These are phyloP conservation scores for Pseudozyma pruni DNA, from an alignment of 1,284 basidiomycete genomes.

Conservation along the genomic window DNA sequence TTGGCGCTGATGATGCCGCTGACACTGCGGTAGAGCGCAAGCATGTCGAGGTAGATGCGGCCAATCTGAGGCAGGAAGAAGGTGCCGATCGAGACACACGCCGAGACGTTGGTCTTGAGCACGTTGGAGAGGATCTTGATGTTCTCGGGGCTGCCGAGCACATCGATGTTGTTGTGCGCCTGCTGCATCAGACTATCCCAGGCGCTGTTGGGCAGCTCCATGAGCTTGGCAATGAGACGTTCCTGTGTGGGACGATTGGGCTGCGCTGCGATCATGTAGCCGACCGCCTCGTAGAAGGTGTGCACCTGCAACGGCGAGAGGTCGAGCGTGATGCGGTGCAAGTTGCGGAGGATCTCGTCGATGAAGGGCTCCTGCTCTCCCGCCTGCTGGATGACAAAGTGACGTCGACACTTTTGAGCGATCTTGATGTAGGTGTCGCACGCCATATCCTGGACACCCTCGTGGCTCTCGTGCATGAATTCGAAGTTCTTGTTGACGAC, in stretches of 20 bases:
- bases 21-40: conserved; percentile 96
- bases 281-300: conserved; percentile 82
- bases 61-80: conserved; percentile 98
- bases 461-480: conserved; percentile 99
- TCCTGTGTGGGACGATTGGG: conserved; percentile 98
- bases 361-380: conserved; percentile 98
- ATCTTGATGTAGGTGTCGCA: conserved; percentile 99
- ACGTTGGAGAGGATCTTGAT: conserved; percentile 98
- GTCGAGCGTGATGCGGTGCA: conserved; percentile 95
- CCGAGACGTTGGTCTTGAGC: conserved; percentile 97
- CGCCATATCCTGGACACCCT: conserved; percentile 99
- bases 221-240: conserved; percentile 90
- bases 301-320: conserved; percentile 87
- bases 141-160: conserved; percentile 89
- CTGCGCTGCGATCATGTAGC: conserved; percentile 99
- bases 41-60: conserved; percentile 96
- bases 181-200: conserved; percentile 99
- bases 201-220: conserved; percentile 97
- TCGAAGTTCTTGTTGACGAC: conserved; percentile 99
- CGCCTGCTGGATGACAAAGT: conserved; percentile 98
- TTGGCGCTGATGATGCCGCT: conserved; percentile 97
- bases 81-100: conserved; percentile 94
- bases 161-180: conserved; percentile 91
- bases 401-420: conserved; percentile 95
- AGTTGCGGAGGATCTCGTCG: conserved; percentile 91